Base-by-base conservation (phyloP, 495 filamentous ascomycete species). In the Trichoderma gamsii region DNA sequence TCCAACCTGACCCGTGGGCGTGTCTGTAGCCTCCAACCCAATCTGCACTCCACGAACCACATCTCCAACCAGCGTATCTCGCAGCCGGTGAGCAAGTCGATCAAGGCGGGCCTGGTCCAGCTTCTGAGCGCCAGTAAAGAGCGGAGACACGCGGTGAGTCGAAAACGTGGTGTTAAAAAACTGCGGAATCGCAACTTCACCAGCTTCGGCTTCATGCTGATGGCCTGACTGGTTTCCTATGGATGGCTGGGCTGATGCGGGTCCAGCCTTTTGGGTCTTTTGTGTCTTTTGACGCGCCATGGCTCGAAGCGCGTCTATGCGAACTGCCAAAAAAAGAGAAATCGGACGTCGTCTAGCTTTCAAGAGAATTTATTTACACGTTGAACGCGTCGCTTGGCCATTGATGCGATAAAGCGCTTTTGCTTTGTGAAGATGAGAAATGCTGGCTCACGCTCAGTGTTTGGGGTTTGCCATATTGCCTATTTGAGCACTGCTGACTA, bases 161-260 rank as follows among this genome's bases (percentile, higher is more conserved):
- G 80, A 80, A 67, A 84, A 83, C 32, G 79, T 83, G 0, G 80
- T 82, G 72, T 79, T 80, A 74, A 80, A 82, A 71, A 84, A 83
- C 16, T 73, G 74, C 29, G 74, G 69, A 13, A 61, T 25, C 11
- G 23, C 23, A 13, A 61, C n/a, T 18, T 61, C 56, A 38, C 35
- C 35, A 38, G 35, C 35, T 61, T 15, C 56, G 25, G 56, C 1
- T 32, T 32, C 56, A 2, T 7, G 8, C 23, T 32, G 12, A 11
- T 61, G 56, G 25, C 27, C 23, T 27, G 11, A 23, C 52, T 61
- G 23, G 29, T 18, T 13, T 16, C 11, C 56, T 21, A 9, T 61
- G 35, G 27, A 25, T 32, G 7, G 56, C 29, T 61, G 56, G 13
- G 56, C 11, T 18, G 27, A 4, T 32, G 56, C 25, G 11, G 51